Base-by-base conservation (phyloP, 2,329 filamentous ascomycete species). In the Pseudogymnoascus sp. region DNA sequence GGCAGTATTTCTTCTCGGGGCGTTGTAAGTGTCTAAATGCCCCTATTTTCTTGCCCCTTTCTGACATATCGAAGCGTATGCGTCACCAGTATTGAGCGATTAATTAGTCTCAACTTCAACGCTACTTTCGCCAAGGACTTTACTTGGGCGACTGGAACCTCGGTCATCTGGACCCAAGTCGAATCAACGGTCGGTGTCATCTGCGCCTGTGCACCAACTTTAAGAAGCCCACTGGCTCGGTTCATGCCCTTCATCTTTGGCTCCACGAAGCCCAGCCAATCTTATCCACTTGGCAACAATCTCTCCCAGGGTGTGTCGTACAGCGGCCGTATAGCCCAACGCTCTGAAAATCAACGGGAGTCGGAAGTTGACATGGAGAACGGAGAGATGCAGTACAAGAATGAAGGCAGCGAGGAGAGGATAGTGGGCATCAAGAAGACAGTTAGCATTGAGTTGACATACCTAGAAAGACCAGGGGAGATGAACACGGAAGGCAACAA, bases 161-260 rank as follows among this genome's bases (percentile, higher is more conserved):
- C 63, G 1, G 61, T 65, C 59, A 58, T 65, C 14, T 66, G 65
- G 63, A 65, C 65, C n/a, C 63, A 65, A 55, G 35, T 66, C 14
- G 65, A 66, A 61, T 55, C 65, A 12, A 62, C 59, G 29, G 64
- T 65, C 12, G 65, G 59, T 5, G 61, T 66, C 2, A 65, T 66
- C n/a, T 66, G 65, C 21, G 61, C 61, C 23, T 66, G 62, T 12
- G 59, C 64, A 12, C 65, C 65, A 10, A 63, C 62, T 6, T 60
- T 66, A 37, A 65, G 63, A 58, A 61, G 63, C 11, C 61, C 63
- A 7, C 35, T 64, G 10, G 49, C 11, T 8, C 55, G 38, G 26
- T 16, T 66, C 8, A 39, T 64, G 10, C 63, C 64, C 6, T 49
- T 16, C 43, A 10, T 49, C 43, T 49, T 49, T 29, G 43, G 59